Conservation (phyloP, 2,329 filamentous ascomycete species). For the Fusarium drepaniforme region DNA sequence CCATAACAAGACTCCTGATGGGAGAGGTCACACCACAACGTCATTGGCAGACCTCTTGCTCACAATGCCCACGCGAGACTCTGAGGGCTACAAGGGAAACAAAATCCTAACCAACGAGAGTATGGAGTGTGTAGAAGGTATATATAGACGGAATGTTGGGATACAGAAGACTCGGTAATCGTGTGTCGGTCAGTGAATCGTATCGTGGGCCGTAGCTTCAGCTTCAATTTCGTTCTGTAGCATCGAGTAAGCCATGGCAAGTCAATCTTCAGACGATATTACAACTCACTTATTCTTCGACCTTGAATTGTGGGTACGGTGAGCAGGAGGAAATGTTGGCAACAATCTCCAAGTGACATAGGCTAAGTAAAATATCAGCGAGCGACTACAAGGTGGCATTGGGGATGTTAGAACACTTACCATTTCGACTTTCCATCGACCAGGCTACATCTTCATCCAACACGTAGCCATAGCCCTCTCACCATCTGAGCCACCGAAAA, state of each 20-base stretch:
- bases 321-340: background rate
- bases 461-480: too few species aligned
- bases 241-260: background rate
- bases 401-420: too few species aligned
- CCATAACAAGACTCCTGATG: too few species aligned
- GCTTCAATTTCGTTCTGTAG: background rate
- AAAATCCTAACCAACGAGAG: background rate
- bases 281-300: background rate
- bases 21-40: too few species aligned
- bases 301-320: background rate
- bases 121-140: background rate
- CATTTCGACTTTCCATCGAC: too few species aligned
- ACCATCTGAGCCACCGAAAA: too few species aligned
- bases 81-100: background rate
- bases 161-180: background rate
- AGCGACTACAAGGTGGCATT: background rate
- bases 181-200: background rate
- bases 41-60: background rate
- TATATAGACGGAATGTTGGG: background rate
- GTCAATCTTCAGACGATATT: background rate
- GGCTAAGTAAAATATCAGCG: background rate
- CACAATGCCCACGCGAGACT: background rate
- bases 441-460: too few species aligned
- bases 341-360: background rate
- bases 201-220: background rate